Evolutionary conservation across 768 basidiomycete genomes (phyloP), one percentile per base, ranked within the genome.

Genomic region (Rhizopogon salebrosus): DNA sequence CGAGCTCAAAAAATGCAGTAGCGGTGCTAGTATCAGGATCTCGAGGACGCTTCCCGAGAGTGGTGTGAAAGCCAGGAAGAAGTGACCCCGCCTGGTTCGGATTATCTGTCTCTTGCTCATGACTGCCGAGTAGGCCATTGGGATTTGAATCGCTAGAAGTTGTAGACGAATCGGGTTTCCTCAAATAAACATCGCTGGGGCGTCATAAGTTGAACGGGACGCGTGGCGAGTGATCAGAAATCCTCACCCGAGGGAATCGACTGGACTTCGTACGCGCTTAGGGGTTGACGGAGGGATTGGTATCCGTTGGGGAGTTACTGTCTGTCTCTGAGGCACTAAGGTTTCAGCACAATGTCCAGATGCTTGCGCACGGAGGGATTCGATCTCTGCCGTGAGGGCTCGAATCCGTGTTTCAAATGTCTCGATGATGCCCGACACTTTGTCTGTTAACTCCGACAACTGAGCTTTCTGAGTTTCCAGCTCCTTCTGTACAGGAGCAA

Each of bases 21-120:
- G 73, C 58, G 48, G 72, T 70, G 57, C 74, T 79, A 10, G 73
- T 69, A 8, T 72, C 67, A 2, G 79, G 72, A 56, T 81, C 80
- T 55, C 86, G 75, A 48, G 74, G 77, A 31, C 84, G 80, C 63
- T 89, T 89, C n/a, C 87, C 87, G 16, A 89, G 73, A 27, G 74
- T 70, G 20, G 69, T 76, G 39, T 75, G 72, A 53, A 75, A 63
- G 10, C 73, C 76, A 38, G 77, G 63, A 16, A 68, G 54, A 40
- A 68, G 58, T 38, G 45, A 54, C 34, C 61, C 52, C 11, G 51
- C 22, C 35, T 61, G 58, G 16, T 41, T 54, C 23, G 54, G 54
- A 24, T 56, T 56, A 22, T 57, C 61, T 31, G 24, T 36, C 8
- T 56, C 56, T 51, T 5, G 42, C 14, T 29, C 49, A n/a, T 51